Evolutionary conservation across 768 basidiomycete genomes (phyloP).

Genomic region (Mycena rebaudengoi): DNA sequence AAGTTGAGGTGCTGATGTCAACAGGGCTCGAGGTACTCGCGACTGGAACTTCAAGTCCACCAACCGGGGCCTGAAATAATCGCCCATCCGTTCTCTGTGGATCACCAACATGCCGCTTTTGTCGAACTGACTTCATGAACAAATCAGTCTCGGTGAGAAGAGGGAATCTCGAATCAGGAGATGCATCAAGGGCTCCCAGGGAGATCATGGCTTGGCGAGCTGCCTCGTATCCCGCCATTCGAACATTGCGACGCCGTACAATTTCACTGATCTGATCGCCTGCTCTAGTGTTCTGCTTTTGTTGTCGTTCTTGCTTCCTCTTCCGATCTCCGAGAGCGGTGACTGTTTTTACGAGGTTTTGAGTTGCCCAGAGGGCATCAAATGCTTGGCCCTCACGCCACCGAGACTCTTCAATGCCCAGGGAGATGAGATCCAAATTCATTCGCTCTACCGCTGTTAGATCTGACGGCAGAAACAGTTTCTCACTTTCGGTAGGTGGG

Average conservation of each 20-base stretch:
- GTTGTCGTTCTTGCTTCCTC: background rate
- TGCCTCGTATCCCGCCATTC: background rate
- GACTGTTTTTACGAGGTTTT: background rate
- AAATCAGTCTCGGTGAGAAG: background rate
- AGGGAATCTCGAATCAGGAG: background rate
- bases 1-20: too few relatives aligned
- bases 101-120: too few relatives aligned
- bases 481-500: background rate
- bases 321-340: background rate
- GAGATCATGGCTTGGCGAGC: background rate
- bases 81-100: too few relatives aligned
- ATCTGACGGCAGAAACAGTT: background rate
- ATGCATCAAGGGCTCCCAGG: background rate
- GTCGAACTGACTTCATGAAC: conserved; percentile 14
- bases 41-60: too few relatives aligned
- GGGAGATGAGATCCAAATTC: background rate
- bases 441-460: background rate
- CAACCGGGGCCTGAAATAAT: too few relatives aligned
- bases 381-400: conserved; percentile 2
- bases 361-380: background rate
- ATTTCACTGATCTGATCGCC: background rate
- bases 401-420: background rate
- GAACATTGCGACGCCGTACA: background rate
- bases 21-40: too few relatives aligned
- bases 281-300: background rate